These are phyloP conservation scores for Vitis hybrid DNA, from an alignment of 177 flowering plant genomes.

Conservation along the genomic window DNA sequence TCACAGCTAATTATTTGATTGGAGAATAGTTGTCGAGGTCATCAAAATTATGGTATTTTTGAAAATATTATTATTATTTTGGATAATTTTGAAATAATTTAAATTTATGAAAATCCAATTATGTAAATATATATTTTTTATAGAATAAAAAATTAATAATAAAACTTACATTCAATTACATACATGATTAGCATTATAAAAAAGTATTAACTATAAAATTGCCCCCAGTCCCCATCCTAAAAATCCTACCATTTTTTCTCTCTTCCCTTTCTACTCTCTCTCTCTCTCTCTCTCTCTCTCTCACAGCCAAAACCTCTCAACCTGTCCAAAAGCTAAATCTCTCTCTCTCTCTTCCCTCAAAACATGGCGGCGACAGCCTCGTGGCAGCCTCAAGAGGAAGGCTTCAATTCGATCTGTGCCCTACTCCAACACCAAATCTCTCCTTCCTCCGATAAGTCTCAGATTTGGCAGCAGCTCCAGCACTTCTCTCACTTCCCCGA, in stretches of 20 bases:
- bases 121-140: no score
- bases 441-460: constrained; percentile 74
- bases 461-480: constrained; percentile 88
- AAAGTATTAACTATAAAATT: no score
- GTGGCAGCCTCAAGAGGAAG: constrained; percentile 91
- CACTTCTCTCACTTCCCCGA: constrained; percentile 90
- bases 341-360: not conserved
- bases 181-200: no score
- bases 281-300: no score
- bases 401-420: constrained; percentile 83
- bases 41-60: no score
- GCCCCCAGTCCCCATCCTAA: not conserved
- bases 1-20: no score
- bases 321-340: not conserved
- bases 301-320: constrained; percentile 6
- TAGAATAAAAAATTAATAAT: no score
- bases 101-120: no score
- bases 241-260: not conserved
- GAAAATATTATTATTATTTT: no score
- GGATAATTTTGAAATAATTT: no score
- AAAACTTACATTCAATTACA: not conserved
- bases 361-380: constrained; percentile 23
- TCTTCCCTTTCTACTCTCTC: not conserved
- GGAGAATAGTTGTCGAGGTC: no score
- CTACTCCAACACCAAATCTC: constrained; percentile 85